A percentile compares a stretch with the other conserved stretches of the same genome.
Conservation (phyloP, 805 yeast genomes). For the Wickerhamiella sorbophila region DNA sequence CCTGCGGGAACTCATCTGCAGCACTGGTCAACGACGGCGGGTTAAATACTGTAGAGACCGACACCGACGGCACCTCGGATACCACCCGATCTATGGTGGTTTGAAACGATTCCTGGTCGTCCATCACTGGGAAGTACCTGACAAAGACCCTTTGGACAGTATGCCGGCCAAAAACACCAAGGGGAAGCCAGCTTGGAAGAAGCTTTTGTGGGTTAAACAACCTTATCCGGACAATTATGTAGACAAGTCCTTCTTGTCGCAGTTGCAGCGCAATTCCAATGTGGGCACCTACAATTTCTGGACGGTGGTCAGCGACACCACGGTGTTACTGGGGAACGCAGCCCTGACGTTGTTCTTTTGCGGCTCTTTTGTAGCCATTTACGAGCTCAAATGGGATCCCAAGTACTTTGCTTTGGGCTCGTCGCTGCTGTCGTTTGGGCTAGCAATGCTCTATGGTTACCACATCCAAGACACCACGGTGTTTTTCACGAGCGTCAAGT, state of each 20-base stretch:
- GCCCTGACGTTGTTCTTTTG: constrained; percentile 49
- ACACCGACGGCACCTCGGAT: not conserved
- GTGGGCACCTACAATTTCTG: constrained; percentile 51
- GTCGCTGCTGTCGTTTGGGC: constrained; percentile 19
- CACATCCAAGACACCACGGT: constrained; percentile 5
- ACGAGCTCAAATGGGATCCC: constrained; percentile 22
- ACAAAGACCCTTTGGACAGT: not conserved
- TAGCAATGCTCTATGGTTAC: constrained; percentile 19
- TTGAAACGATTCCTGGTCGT: not conserved
- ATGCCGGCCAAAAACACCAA: not conserved
- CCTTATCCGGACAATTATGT: constrained; percentile 88
- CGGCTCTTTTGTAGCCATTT: constrained; percentile 49
- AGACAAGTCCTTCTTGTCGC: constrained; percentile 66
- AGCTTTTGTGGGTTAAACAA: constrained; percentile 71
- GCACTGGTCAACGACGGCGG: not conserved
- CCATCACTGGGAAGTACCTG: not conserved
- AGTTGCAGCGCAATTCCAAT: constrained; percentile 59
- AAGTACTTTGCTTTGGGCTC: constrained; percentile 19
- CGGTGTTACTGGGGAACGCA: constrained; percentile 51
- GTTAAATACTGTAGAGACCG: not conserved
- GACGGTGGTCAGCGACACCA: constrained; percentile 56
- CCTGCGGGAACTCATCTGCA: constrained; percentile 37
- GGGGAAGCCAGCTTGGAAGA: constrained; percentile 73
- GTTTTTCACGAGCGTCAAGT: constrained; percentile 34
- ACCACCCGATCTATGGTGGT: not conserved